A percentile compares a stretch with the other conserved stretches of the same genome.
These are phyloP conservation scores for Asterella californica DNA, from an alignment of 225 moss, liverwort and hornwort species.

Conservation along the genomic window DNA sequence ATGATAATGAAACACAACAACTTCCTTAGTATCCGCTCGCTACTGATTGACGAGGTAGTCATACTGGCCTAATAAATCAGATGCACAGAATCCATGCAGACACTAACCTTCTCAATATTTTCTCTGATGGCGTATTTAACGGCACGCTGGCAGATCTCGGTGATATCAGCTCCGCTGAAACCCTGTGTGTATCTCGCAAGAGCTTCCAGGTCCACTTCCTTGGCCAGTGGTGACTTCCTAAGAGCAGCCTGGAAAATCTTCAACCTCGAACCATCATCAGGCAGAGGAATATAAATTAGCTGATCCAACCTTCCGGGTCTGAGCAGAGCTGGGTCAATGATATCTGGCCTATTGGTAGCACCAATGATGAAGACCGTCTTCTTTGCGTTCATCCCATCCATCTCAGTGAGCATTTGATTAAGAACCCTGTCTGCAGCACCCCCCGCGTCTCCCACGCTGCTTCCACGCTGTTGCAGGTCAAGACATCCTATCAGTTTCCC, in stretches of 20 bases:
- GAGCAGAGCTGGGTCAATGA: slow-evolving; percentile 16
- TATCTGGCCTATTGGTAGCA: slow-evolving; percentile 58
- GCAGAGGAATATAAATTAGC: slow-evolving; percentile 78
- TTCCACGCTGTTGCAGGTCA: slow-evolving; percentile 20
- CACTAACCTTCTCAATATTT: slow-evolving; percentile 73
- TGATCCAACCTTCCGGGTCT: slow-evolving; percentile 68
- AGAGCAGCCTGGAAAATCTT: slow-evolving; percentile 80
- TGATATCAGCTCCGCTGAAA: slow-evolving; percentile 57
- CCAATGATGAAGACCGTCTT: slow-evolving; percentile 93
- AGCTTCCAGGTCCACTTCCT: slow-evolving; percentile 23
- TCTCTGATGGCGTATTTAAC: slow-evolving; percentile 45
- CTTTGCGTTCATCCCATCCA: slow-evolving; percentile 96
- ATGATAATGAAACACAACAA: no score
- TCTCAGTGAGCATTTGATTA: slow-evolving; percentile 61
- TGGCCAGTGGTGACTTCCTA: slow-evolving; percentile 68
- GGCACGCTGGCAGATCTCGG: slow-evolving; percentile 17
- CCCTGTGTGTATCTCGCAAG: slow-evolving; percentile 47
- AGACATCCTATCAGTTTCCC: not conserved
- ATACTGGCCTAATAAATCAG: not conserved
- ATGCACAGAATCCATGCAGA: not conserved
- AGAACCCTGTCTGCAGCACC: slow-evolving; percentile 20
- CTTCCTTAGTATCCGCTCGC: no score
- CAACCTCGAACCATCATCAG: slow-evolving; percentile 74
- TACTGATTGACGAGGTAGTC: no score
- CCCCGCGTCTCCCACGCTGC: slow-evolving; percentile 12